Conservation (phyloP, 1,284 basidiomycete species). For the Microstroma glucosiphilum region DNA sequence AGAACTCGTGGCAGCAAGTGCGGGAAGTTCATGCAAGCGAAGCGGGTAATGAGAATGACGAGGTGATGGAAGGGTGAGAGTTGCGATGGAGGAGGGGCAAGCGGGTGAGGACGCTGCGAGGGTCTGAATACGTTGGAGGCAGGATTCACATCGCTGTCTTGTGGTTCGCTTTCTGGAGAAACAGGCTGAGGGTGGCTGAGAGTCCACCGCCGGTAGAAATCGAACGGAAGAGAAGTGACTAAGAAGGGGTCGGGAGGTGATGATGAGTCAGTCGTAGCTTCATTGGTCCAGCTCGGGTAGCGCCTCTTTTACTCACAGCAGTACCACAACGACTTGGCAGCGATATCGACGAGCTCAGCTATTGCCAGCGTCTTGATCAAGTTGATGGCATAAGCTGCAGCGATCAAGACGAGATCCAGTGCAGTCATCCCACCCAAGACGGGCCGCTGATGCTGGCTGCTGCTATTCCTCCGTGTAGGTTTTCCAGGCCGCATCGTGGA, state of each 20-base stretch:
- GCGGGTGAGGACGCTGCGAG: not conserved
- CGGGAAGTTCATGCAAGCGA: slow-evolving; percentile 43
- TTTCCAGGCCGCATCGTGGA: no score
- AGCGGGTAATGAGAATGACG: slow-evolving; percentile 36
- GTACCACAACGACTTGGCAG: slow-evolving; percentile 29
- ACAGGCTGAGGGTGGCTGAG: not conserved
- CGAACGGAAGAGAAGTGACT: not conserved
- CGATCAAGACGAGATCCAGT: slow-evolving; percentile 42
- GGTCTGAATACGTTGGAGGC: no score
- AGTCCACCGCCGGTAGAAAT: not conserved
- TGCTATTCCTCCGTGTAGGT: no score
- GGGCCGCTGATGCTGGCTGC: slow-evolving; percentile 8
- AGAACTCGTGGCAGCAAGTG: slow-evolving; percentile 43
- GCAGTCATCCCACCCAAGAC: slow-evolving; percentile 44
- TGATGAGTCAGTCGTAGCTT: no score
- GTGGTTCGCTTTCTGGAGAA: not conserved
- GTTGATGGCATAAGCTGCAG: slow-evolving; percentile 37
- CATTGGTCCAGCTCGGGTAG: no score
- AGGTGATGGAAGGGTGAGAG: slow-evolving; percentile 44
- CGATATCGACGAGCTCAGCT: slow-evolving; percentile 41
- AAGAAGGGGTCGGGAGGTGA: no score
- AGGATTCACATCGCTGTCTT: no score
- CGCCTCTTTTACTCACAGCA: no score
- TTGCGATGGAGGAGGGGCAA: slow-evolving; percentile 2
- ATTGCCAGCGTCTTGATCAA: slow-evolving; percentile 37